Percentiles rank a stretch among this genome's conserved stretches.
phyloP scores from a whole-genome alignment of 495 filamentous ascomycete species.

The Neurospora terricola region DNA sequence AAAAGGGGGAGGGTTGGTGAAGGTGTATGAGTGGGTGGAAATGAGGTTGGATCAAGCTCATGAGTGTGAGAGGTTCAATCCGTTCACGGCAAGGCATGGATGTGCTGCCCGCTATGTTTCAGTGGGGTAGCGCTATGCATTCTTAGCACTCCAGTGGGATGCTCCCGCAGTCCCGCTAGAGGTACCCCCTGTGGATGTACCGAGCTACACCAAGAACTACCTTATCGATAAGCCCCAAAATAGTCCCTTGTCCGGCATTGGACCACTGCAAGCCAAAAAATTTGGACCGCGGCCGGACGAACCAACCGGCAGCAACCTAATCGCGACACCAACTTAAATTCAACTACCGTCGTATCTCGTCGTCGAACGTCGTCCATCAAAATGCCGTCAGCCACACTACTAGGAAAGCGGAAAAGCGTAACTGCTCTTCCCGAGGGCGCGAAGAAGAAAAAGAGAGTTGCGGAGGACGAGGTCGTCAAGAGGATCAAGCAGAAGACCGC shows the following conservation, averaged over 20 bases:
- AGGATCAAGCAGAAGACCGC: not conserved
- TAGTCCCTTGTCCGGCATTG: not conserved
- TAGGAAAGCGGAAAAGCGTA: not conserved
- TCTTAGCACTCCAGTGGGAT: not conserved
- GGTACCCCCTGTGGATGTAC: too few relatives aligned
- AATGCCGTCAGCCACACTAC: not conserved
- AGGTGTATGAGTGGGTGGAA: conserved; percentile 6
- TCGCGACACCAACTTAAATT: not conserved
- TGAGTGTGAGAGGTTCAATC: not conserved
- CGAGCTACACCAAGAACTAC: too few relatives aligned
- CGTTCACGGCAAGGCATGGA: too few relatives aligned
- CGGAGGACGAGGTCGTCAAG: not conserved
- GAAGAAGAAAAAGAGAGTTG: not conserved
- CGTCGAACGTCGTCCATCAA: not conserved
- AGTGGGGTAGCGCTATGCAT: not conserved
- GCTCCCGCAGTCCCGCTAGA: not conserved
- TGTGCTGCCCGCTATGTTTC: not conserved
- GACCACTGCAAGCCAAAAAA: not conserved
- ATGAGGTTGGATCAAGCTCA: not conserved
- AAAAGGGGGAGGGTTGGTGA: too few relatives aligned
- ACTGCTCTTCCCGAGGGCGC: not conserved
- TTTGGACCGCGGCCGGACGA: not conserved
- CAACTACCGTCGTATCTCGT: not conserved
- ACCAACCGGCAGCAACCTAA: not conserved
- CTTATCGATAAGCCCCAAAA: not conserved